These are phyloP conservation scores for Globisporangium ultimum DNA, from an alignment of 352 stramenopile genomes.

Conservation along the genomic window DNA sequence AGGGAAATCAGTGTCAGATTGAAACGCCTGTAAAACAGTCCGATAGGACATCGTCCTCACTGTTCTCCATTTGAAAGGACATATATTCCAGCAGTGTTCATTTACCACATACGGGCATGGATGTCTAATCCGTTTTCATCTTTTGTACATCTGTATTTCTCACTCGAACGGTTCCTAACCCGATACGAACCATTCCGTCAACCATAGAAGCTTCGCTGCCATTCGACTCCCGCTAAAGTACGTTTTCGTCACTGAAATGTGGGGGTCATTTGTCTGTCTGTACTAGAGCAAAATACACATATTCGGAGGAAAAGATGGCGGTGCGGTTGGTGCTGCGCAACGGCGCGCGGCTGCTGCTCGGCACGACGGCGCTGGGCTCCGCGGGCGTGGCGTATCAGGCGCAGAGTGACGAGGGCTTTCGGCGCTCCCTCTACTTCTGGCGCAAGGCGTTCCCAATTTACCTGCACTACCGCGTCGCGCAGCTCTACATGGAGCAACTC, in stretches of 20 bases:
- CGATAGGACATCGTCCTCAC: too few relatives aligned
- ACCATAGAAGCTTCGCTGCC: background rate
- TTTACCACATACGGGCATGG: too few relatives aligned
- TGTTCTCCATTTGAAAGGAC: too few relatives aligned
- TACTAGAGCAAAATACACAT: background rate
- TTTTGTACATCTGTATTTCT: too few relatives aligned
- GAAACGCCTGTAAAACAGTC: too few relatives aligned
- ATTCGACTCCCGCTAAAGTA: slow-evolving; percentile 1
- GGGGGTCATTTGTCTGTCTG: background rate
- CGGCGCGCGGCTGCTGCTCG: slow-evolving; percentile 55
- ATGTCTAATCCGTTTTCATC: too few relatives aligned
- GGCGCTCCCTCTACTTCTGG: slow-evolving; percentile 82
- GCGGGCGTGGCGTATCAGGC: slow-evolving; percentile 53
- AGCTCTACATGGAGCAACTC: slow-evolving; percentile 70
- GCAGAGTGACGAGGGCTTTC: slow-evolving; percentile 77
- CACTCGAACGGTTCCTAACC: too few relatives aligned
- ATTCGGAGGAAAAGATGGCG: slow-evolving; percentile 4
- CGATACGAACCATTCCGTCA: too few relatives aligned
- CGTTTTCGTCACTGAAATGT: background rate
- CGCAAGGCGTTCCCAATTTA: slow-evolving; percentile 87
- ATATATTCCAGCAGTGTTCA: too few relatives aligned
- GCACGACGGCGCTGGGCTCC: slow-evolving; percentile 37
- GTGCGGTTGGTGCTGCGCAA: slow-evolving; percentile 45
- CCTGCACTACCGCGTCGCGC: slow-evolving; percentile 69
- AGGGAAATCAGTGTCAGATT: too few relatives aligned